Evolutionary conservation across 192 early-diverging fungal genomes (phyloP).

Genomic region (Mortierella hygrophila): DNA sequence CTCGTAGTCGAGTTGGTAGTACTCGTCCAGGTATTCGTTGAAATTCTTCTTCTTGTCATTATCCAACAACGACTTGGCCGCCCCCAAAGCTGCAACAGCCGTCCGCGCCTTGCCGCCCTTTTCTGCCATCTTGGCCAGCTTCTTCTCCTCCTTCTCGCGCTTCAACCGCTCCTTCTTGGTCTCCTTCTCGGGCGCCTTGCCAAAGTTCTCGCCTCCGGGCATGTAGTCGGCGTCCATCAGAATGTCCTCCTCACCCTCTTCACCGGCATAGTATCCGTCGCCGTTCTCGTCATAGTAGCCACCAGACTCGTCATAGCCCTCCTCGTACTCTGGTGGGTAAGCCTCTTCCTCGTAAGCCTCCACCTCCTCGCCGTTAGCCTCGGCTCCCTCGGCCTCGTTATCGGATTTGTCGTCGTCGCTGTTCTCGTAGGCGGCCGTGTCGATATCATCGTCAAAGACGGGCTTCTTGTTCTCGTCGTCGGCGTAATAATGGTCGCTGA

Average conservation of each 20-base stretch:
- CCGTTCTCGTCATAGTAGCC: slow-evolving; percentile 59
- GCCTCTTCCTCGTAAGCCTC: slow-evolving; percentile 52
- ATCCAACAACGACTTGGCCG: slow-evolving; percentile 38
- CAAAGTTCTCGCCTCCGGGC: slow-evolving; percentile 76
- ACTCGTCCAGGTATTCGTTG: slow-evolving; percentile 87
- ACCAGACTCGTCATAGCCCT: slow-evolving; percentile 24
- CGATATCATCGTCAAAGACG: slow-evolving; percentile 89
- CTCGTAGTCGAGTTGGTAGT: slow-evolving; percentile 93
- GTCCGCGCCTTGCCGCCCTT: slow-evolving; percentile 34
- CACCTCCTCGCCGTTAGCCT: slow-evolving; percentile 54
- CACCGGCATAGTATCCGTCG: slow-evolving; percentile 57
- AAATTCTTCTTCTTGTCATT: slow-evolving; percentile 61
- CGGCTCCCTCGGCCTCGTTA: slow-evolving; percentile 68
- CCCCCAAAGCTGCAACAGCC: slow-evolving; percentile 29
- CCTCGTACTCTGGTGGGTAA: slow-evolving; percentile 42
- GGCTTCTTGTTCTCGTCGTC: slow-evolving; percentile 80
- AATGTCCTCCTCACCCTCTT: slow-evolving; percentile 75
- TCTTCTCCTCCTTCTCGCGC: slow-evolving; percentile 56
- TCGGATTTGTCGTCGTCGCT: slow-evolving; percentile 23
- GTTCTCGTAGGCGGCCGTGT: slow-evolving; percentile 71
- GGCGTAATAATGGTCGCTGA: slow-evolving; percentile 80
- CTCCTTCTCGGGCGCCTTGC: slow-evolving; percentile 52
- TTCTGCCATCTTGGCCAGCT: slow-evolving; percentile 38
- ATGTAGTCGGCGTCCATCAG: slow-evolving; percentile 95
- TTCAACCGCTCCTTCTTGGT: slow-evolving; percentile 57